These are phyloP conservation scores for Syzygium oleosum DNA, from an alignment of 345 rosid genomes.

Conservation along the genomic window DNA sequence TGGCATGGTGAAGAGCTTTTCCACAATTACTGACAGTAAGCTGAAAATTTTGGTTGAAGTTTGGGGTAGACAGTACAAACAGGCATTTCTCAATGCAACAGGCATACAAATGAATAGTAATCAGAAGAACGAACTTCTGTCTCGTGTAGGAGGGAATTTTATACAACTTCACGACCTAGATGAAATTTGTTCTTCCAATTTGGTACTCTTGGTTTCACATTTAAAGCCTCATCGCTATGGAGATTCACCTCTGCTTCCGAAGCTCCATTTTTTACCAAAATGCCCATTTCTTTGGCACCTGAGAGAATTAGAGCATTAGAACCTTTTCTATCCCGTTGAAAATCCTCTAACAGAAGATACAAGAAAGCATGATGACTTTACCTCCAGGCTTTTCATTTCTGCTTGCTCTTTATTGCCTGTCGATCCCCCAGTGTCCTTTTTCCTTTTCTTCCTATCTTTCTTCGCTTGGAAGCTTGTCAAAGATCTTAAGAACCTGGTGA, in stretches of 20 bases:
- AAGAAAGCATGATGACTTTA: neutral
- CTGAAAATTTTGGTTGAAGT: neutral
- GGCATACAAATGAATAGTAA: neutral
- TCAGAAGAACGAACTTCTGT: neutral
- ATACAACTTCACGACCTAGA: neutral
- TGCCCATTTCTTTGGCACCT: conserved; percentile 20
- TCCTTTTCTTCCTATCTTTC: conserved; percentile 14
- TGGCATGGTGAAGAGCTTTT: neutral
- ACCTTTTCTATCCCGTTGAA: neutral
- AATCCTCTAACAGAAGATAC: neutral
- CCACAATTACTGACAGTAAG: neutral
- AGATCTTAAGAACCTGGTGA: conserved; percentile 22
- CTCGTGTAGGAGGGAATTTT: neutral
- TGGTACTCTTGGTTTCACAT: neutral
- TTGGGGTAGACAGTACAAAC: neutral
- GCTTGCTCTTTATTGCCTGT: conserved; percentile 10
- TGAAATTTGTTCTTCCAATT: neutral
- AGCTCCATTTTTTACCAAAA: conserved; percentile 13
- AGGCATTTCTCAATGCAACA: neutral
- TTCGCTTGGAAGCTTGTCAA: conserved; percentile 8
- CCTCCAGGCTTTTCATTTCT: conserved; percentile 21
- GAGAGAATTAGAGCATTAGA: neutral
- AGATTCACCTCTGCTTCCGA: conserved; percentile 8
- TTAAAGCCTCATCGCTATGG: neutral
- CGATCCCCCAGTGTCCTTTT: neutral